Conservation (phyloP, 176 grass and related monocot genomes). For the Ensete ventricosum region DNA sequence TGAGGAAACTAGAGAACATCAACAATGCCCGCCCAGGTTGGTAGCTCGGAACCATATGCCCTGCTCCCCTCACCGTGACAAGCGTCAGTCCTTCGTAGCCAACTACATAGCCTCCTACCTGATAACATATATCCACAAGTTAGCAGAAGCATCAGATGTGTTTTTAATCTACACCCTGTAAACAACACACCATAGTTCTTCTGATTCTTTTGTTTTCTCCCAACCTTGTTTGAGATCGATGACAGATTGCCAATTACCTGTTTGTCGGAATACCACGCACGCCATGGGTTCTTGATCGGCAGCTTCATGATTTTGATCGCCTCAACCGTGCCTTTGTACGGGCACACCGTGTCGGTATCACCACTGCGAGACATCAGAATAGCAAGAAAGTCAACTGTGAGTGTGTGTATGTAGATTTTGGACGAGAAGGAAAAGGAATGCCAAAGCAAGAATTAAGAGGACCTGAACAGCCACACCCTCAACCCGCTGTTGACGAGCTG, state of each 20-base stretch:
- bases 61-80: conserved; percentile 24
- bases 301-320: background rate
- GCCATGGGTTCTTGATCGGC: background rate
- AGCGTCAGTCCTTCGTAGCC: background rate
- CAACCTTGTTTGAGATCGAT: background rate
- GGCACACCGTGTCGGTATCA: background rate
- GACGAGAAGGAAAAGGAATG: background rate
- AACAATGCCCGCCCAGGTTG: conserved; percentile 39
- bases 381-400: background rate
- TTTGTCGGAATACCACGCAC: background rate
- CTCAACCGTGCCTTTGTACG: background rate
- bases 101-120: conserved; percentile 7
- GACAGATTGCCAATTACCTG: background rate
- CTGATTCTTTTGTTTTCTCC: background rate
- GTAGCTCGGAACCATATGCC: conserved; percentile 38
- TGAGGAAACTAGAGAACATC: conserved; percentile 30
- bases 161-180: background rate
- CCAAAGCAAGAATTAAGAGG: background rate
- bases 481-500: conserved; percentile 16
- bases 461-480: conserved; percentile 23
- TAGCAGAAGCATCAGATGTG: background rate
- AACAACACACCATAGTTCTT: background rate
- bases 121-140: background rate
- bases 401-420: background rate
- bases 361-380: background rate